Evolutionary conservation across 108 stramenopile species (phyloP).

Genomic region (Mayamaea pseudoterrestris): DNA sequence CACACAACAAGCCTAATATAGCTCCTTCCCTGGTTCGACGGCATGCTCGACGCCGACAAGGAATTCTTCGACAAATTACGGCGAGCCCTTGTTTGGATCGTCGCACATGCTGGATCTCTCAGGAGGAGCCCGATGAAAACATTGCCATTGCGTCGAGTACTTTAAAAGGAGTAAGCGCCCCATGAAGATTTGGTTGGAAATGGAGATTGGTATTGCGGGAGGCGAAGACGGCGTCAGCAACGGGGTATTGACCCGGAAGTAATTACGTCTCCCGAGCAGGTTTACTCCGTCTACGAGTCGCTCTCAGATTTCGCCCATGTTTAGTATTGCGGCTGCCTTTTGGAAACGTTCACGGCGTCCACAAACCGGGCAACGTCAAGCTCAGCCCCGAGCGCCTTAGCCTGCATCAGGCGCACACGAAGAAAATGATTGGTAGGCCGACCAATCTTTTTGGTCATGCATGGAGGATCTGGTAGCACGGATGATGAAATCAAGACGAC

Average conservation of each 20-base stretch:
- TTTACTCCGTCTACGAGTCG: conserved; percentile 79
- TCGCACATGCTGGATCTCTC: conserved; percentile 91
- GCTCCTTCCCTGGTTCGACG: conserved; percentile 84
- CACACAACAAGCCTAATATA: no score
- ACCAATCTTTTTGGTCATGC: conserved; percentile 94
- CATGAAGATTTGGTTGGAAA: conserved; percentile 95
- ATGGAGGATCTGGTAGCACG: conserved; percentile 94
- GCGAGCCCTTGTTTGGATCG: conserved; percentile 86
- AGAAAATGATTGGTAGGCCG: conserved; percentile 49
- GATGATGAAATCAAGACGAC: conserved; percentile 87
- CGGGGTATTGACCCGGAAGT: conserved; percentile 89
- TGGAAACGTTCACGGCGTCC: conserved; percentile 95
- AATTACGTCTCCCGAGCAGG: conserved; percentile 92
- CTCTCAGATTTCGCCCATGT: conserved; percentile 83
- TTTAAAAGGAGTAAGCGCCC: conserved; percentile 82
- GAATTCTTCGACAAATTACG: conserved; percentile 81
- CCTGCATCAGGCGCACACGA: conserved; percentile 80
- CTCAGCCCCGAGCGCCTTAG: conserved; percentile 78
- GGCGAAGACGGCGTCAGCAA: conserved; percentile 98
- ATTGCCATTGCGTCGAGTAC: conserved; percentile 90
- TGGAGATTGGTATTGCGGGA: conserved; percentile 98
- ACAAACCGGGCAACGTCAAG: conserved; percentile 94
- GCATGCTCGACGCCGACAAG: conserved; percentile 90
- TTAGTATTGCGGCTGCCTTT: conserved; percentile 95
- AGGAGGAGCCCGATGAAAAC: conserved; percentile 89